Base-by-base conservation (phyloP, 805 yeast species). In the Cyberlindnera xylosilytica region DNA sequence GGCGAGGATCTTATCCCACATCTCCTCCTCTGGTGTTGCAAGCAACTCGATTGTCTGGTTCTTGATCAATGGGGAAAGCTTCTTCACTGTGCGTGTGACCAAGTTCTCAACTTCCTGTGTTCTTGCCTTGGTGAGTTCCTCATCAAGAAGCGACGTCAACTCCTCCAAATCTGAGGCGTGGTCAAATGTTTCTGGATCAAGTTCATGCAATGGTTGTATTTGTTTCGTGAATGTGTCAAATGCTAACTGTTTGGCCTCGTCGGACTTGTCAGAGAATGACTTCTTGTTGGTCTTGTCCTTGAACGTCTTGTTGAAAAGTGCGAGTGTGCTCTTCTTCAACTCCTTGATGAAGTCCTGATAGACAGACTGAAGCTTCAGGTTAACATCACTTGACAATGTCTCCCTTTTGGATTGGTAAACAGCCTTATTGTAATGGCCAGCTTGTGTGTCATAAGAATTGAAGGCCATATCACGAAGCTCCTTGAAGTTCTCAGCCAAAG, bases 371-470 rank as follows among this genome's bases (percentile, higher is more conserved):
- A 82, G 60, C 44, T 67, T 69, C 1, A 57, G 50, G 50, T 78
- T 76, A 34, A 89, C 65, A 42, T 73, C 74, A 9, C 61, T 61
- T 3, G 55, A 45, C 39, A 93, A 69, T 12, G 66, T 69, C 1
- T 47, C 52, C 43, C 83, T 73, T 58, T 83, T 83, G 40, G 80
- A 83, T 32, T 69, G 57, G 60, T 85, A 93, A 2, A 90, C 95
- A 2, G 73, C 45, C 29, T 68, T 62, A 39, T 78, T 73, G 59
- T 93, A 93, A 42, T 89, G 78, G 1, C 93, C 74, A 2, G 98
- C 99, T 44, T 73, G 71, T 4, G 67, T 54, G 57, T 88, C 95
- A 61, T 79, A 91, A 11, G 64, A 58, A 0, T 63, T 66, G 12
- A 88, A 53, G 2, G 81, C 72, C 3, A 63, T 60, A 2, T 64